phyloP scores from a whole-genome alignment of 2,329 filamentous ascomycete species.

The Fonsecaea pedrosoi region DNA sequence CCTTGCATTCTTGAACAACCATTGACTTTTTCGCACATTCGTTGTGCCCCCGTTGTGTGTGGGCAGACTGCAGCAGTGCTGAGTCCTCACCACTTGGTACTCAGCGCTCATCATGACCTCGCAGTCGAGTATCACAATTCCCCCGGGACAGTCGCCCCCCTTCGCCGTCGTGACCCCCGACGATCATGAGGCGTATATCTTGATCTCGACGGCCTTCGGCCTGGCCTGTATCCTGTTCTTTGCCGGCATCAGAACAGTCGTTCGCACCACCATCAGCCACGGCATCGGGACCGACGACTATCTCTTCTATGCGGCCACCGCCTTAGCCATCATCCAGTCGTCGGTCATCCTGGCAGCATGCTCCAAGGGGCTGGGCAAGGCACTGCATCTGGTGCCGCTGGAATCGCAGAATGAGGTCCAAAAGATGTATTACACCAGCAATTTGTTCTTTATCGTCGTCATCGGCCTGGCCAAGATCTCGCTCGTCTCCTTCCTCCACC shows the following conservation, averaged over 20 bases:
- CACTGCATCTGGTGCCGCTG: constrained; percentile 40
- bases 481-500: constrained; percentile 38
- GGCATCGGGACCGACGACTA: constrained; percentile 47
- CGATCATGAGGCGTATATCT: constrained; percentile 50
- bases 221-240: constrained; percentile 47
- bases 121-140: constrained; percentile 33
- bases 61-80: neutral
- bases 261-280: constrained; percentile 45
- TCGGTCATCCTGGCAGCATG: constrained; percentile 44
- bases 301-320: constrained; percentile 44
- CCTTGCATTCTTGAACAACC: too few relatives aligned
- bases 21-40: neutral
- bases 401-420: constrained; percentile 29
- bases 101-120: neutral
- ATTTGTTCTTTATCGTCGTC: constrained; percentile 42
- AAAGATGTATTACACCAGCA: constrained; percentile 41
- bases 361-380: constrained; percentile 46
- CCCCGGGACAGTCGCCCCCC: constrained; percentile 46
- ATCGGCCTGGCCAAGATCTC: constrained; percentile 42
- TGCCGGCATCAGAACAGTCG: constrained; percentile 48
- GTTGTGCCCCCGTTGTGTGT: neutral
- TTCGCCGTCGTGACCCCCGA: constrained; percentile 49
- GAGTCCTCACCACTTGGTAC: too few relatives aligned
- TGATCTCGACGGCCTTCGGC: constrained; percentile 49
- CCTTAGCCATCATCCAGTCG: constrained; percentile 44